Conservation (phyloP, 805 yeast genomes). For the Candida morakotiae region DNA sequence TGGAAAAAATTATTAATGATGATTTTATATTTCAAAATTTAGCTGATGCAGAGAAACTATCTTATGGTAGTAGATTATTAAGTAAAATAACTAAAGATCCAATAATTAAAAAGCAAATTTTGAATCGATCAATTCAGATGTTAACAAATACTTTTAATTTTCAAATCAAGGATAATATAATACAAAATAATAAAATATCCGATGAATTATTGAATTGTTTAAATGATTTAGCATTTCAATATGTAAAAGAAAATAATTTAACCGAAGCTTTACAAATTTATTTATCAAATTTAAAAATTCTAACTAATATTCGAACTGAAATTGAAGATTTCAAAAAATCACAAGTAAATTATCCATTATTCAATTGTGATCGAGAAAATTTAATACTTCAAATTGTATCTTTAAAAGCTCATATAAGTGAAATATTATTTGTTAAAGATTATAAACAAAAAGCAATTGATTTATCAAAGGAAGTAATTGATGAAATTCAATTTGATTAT, state of each 20-base stretch:
- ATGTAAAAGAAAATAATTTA: conserved; percentile 19
- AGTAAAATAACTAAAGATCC: conserved; percentile 20
- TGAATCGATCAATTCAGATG: conserved; percentile 31
- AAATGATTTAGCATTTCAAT: conserved; percentile 29
- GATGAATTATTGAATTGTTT: conserved; percentile 34
- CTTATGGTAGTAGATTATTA: conserved; percentile 36
- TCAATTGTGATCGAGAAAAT: conserved; percentile 29
- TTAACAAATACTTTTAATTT: conserved; percentile 25
- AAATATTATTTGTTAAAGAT: conserved; percentile 40
- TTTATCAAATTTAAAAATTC: conserved; percentile 27
- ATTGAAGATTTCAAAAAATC: conserved; percentile 11
- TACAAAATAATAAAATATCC: conserved; percentile 26
- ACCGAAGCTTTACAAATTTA: conserved; percentile 31
- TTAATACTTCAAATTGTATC: conserved; percentile 26
- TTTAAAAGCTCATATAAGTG: conserved; percentile 35
- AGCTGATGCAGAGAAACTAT: conserved; percentile 39
- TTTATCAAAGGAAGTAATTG: conserved; percentile 41
- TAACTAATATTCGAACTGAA: conserved; percentile 16
- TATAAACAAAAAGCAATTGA: conserved; percentile 33
- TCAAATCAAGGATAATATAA: conserved; percentile 17
- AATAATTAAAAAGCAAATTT: conserved; percentile 19
- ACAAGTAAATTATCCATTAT: conserved; percentile 32
- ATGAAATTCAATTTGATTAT: conserved; percentile 29
- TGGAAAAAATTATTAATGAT: conserved; percentile 27
- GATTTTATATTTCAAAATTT: conserved; percentile 33